phyloP scores from a whole-genome alignment of 192 early-diverging fungal genomes.

The Funneliformis geosporum region DNA sequence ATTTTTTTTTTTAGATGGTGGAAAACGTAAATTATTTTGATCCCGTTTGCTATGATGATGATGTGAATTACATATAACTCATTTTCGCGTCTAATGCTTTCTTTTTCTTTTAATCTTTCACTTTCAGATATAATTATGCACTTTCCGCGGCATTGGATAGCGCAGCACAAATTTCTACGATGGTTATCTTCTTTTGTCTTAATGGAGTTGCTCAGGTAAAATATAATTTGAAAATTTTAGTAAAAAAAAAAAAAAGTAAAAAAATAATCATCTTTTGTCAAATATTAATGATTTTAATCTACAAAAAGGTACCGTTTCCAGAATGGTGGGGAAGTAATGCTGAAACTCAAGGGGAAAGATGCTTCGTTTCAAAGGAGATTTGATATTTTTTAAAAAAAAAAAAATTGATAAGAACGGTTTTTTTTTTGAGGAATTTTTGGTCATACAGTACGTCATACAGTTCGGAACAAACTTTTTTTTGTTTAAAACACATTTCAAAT shows the following conservation, averaged over 20 bases:
- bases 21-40: background rate
- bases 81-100: background rate
- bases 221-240: background rate
- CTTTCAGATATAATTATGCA: conserved; percentile 68
- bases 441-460: too few relatives aligned
- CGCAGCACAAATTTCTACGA: conserved; percentile 48
- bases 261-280: background rate
- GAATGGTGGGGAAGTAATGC: conserved; percentile 24
- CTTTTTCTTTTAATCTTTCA: too few relatives aligned
- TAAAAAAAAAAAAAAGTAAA: too few relatives aligned
- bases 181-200: conserved; percentile 55
- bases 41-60: background rate
- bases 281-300: background rate
- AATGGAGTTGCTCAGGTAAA: conserved; percentile 43
- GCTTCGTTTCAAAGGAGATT: background rate
- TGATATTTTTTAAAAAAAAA: too few relatives aligned
- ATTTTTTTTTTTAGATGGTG: background rate
- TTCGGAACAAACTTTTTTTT: too few relatives aligned
- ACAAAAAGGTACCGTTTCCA: background rate
- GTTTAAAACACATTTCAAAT: too few relatives aligned
- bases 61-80: background rate
- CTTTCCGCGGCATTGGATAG: conserved; percentile 64
- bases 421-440: too few relatives aligned
- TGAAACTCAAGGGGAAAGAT: conserved; percentile 12
- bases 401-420: too few relatives aligned